Evolutionary conservation across 495 filamentous ascomycete species (phyloP).

Genomic region (Apiosordaria backusii): DNA sequence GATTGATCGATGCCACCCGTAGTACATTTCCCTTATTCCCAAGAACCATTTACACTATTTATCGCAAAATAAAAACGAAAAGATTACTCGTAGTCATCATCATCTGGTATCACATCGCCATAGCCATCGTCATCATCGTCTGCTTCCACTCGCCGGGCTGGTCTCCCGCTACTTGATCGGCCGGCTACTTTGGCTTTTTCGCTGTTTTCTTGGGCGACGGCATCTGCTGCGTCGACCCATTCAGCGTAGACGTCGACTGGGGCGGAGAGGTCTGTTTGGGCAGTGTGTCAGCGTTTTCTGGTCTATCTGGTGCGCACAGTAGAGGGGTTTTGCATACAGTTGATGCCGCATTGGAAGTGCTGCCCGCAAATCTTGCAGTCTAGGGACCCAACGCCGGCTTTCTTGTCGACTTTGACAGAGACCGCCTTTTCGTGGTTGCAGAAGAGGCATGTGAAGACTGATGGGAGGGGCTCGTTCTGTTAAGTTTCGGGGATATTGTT

Average conservation of each 20-base stretch:
- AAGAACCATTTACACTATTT: neutral
- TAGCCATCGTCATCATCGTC: conserved; percentile 49
- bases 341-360: conserved; percentile 84
- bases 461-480: conserved; percentile 83
- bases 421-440: conserved; percentile 96
- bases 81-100: conserved; percentile 39
- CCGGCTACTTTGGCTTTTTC: conserved; percentile 11
- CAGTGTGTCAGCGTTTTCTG: neutral
- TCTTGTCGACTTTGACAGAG: conserved; percentile 85
- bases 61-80: neutral
- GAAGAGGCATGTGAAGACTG: conserved; percentile 90
- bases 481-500: neutral
- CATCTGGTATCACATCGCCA: conserved; percentile 41
- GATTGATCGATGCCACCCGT: neutral
- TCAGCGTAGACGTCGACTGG: conserved; percentile 95
- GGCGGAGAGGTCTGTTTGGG: conserved; percentile 72
- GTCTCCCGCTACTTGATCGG: conserved; percentile 13
- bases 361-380: conserved; percentile 93
- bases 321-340: conserved; percentile 58
- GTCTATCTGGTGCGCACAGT: neutral
- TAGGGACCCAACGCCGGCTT: conserved; percentile 74
- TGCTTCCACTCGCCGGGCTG: conserved; percentile 27
- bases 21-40: neutral
- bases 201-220: conserved; percentile 41
- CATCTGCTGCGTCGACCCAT: conserved; percentile 90